A percentile compares a stretch with the other conserved stretches of the same genome.
These are phyloP conservation scores for Thamnidium elegans DNA, from an alignment of 192 early-diverging fungal species.

Conservation along the genomic window DNA sequence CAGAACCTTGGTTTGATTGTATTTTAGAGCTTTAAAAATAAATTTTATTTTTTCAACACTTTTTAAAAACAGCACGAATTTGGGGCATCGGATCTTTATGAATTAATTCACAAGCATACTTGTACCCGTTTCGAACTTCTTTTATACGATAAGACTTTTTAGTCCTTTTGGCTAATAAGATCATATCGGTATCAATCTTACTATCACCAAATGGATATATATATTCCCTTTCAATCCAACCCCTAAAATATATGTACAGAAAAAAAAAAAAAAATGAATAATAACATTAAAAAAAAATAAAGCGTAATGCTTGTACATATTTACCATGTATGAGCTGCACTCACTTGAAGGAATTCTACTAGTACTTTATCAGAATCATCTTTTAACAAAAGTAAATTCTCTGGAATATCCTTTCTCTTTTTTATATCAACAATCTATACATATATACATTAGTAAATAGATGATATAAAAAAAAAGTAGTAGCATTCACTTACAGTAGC, in stretches of 20 bases:
- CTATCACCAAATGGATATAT: slow-evolving; percentile 20
- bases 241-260: background rate
- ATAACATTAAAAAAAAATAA: background rate
- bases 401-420: background rate
- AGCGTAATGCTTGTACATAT: background rate
- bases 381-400: background rate
- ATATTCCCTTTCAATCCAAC: slow-evolving; percentile 20
- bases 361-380: background rate
- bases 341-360: slow-evolving; percentile 10
- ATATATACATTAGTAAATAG: background rate
- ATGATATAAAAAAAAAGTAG: background rate
- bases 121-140: slow-evolving; percentile 29
- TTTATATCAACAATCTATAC: slow-evolving; percentile 1
- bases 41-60: background rate
- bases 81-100: slow-evolving; percentile 3
- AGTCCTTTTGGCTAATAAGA: slow-evolving; percentile 20
- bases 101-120: slow-evolving; percentile 15
- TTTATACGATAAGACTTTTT: slow-evolving; percentile 18
- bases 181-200: slow-evolving; percentile 18
- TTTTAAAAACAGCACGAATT: background rate
- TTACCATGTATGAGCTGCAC: slow-evolving; percentile 7
- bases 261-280: background rate
- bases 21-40: slow-evolving; percentile 26
- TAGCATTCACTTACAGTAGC: slow-evolving; percentile 36
- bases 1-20: slow-evolving; percentile 46